phyloP scores from a whole-genome alignment of 192 early-diverging fungal species.

The Podila verticillata region DNA sequence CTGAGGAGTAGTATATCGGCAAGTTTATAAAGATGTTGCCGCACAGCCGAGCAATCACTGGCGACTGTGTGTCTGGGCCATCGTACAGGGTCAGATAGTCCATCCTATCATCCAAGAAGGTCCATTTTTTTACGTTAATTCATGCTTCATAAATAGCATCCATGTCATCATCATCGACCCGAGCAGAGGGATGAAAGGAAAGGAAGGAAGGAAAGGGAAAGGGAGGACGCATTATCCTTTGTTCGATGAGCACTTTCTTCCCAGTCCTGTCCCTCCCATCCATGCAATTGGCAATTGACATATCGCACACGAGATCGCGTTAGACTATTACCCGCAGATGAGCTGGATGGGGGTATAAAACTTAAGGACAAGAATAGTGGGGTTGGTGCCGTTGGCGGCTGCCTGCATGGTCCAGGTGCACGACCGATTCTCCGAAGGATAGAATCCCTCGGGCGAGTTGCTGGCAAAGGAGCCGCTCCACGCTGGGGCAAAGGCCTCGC shows the following conservation, averaged over 20 bases:
- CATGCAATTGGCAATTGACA: background rate
- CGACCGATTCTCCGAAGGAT: constrained; percentile 9
- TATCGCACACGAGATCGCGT: background rate
- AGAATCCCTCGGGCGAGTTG: constrained; percentile 18
- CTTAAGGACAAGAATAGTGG: background rate
- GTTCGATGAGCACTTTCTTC: no score
- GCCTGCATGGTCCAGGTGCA: constrained; percentile 37
- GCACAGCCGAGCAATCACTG: constrained; percentile 37
- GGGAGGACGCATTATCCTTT: no score
- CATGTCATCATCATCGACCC: no score
- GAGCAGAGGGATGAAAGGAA: background rate
- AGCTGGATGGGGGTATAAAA: background rate
- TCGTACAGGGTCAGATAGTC: constrained; percentile 48
- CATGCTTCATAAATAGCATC: background rate
- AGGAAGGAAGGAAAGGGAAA: background rate
- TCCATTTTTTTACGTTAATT: background rate
- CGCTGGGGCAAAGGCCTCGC: background rate
- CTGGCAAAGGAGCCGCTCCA: constrained; percentile 24
- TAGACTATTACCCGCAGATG: constrained; percentile 14
- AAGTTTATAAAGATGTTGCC: constrained; percentile 18
- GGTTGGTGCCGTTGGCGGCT: background rate
- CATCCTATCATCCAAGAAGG: constrained; percentile 5
- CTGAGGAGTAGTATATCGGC: constrained; percentile 22
- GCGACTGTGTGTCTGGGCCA: constrained; percentile 25
- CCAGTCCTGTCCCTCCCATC: background rate